Evolutionary conservation across 1,139 yeast species (phyloP).

Genomic region (Saccharomyces hybrid): DNA sequence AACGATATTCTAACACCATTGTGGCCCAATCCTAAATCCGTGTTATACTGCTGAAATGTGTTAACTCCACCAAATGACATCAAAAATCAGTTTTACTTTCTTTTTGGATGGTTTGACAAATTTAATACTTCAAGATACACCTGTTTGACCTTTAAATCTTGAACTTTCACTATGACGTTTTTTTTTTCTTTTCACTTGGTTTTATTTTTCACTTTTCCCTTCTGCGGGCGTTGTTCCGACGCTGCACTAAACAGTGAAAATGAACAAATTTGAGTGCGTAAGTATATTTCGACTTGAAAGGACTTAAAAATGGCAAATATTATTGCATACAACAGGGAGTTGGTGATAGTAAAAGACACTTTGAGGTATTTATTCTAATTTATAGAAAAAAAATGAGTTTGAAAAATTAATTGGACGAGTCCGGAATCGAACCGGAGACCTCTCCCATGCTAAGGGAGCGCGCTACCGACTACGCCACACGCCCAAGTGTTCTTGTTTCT

Average conservation of each 20-base stretch:
- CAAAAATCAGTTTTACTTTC: background rate
- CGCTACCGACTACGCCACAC: constrained; percentile 56
- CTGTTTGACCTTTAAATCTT: background rate
- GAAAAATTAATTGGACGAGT: background rate
- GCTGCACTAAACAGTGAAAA: background rate
- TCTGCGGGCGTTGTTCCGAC: background rate
- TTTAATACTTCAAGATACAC: background rate
- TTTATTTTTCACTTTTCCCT: background rate
- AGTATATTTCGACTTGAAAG: background rate
- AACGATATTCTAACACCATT: constrained; percentile 63
- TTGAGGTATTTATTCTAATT: background rate
- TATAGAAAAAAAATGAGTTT: background rate
- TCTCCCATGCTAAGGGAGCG: background rate
- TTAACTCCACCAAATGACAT: constrained; percentile 29
- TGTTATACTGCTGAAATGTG: constrained; percentile 22
- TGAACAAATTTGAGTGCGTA: background rate
- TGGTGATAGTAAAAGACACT: background rate
- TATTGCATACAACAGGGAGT: background rate
- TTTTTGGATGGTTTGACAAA: background rate
- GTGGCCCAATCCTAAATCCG: constrained; percentile 33
- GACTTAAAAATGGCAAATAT: too few species aligned
- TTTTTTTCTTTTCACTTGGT: background rate
- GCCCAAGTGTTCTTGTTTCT: constrained; percentile 40
- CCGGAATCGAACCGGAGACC: too few species aligned
- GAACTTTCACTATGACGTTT: background rate